Conservation (phyloP, 768 basidiomycete species). For the Russula dissimulans region DNA sequence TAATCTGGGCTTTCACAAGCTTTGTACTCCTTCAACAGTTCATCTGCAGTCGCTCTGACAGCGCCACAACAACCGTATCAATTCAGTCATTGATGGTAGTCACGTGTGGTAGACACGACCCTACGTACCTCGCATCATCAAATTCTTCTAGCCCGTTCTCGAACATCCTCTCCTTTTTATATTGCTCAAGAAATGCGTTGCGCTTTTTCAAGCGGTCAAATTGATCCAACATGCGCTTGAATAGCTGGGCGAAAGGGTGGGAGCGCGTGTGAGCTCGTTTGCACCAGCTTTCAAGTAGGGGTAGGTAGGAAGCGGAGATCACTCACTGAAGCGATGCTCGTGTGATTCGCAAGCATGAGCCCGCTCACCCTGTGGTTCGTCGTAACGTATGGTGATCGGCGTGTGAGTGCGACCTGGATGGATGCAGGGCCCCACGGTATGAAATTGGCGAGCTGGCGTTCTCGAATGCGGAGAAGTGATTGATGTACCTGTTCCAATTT, state of each 20-base stretch:
- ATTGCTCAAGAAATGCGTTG: conserved; percentile 94
- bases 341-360: conserved; percentile 98
- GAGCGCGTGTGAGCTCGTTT: not conserved
- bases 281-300: not conserved
- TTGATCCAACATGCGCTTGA: conserved; percentile 93
- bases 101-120: not conserved
- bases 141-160: conserved; percentile 91
- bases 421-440: conserved; percentile 99
- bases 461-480: conserved; percentile 91
- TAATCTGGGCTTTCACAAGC: conserved; percentile 95
- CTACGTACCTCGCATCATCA: conserved; percentile 81
- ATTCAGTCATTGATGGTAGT: not conserved
- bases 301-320: too few species aligned
- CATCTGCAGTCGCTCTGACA: conserved; percentile 71
- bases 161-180: conserved; percentile 96
- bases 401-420: conserved; percentile 92
- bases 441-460: conserved; percentile 93
- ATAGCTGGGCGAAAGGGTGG: conserved; percentile 44
- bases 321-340: conserved; percentile 90
- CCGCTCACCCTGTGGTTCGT: conserved; percentile 94
- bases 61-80: not conserved
- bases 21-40: conserved; percentile 87
- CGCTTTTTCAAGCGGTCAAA: conserved; percentile 80
- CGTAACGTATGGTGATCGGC: conserved; percentile 79
- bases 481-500: conserved; percentile 70